Evolutionary conservation across 2,329 filamentous ascomycete species (phyloP).

Genomic region (Aspergillus caelatus): DNA sequence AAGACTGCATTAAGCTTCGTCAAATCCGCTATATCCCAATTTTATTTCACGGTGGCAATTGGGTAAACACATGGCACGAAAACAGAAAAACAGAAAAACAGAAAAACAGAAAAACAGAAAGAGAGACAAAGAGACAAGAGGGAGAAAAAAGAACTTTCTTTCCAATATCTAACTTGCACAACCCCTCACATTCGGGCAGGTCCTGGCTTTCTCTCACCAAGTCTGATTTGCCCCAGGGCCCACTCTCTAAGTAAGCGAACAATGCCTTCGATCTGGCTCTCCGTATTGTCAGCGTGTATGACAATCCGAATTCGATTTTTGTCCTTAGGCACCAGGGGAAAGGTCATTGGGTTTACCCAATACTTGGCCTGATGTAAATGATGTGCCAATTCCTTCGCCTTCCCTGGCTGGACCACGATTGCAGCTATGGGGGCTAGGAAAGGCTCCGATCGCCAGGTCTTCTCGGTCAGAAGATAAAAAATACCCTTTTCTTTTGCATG

Average conservation of each 20-base stretch:
- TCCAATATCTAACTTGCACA: neutral
- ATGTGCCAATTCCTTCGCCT: conserved; percentile 3
- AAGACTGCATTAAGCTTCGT: no score
- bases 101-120: no score
- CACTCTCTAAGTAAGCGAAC: conserved; percentile 10
- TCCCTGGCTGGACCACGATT: conserved; percentile 1
- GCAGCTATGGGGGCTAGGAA: conserved; percentile 14
- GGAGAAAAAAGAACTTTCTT: neutral
- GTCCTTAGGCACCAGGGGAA: conserved; percentile 9
- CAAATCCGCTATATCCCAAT: no score
- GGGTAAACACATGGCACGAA: no score
- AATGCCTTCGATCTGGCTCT: conserved; percentile 8
- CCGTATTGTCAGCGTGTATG: conserved; percentile 15
- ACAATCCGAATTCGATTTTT: conserved; percentile 15
- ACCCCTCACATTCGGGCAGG: neutral
- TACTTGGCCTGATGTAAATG: conserved; percentile 3
- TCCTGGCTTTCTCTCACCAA: neutral
- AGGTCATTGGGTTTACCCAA: conserved; percentile 15
- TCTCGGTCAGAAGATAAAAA: conserved; percentile 10
- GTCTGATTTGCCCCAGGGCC: neutral
- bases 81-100: no score
- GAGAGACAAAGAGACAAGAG: no score
- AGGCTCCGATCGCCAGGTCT: conserved; percentile 4
- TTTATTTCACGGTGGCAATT: no score
- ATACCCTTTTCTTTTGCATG: conserved; percentile 6